phyloP scores from a whole-genome alignment of 148 eudicot genomes.

The Tetragonia tetragonoides region DNA sequence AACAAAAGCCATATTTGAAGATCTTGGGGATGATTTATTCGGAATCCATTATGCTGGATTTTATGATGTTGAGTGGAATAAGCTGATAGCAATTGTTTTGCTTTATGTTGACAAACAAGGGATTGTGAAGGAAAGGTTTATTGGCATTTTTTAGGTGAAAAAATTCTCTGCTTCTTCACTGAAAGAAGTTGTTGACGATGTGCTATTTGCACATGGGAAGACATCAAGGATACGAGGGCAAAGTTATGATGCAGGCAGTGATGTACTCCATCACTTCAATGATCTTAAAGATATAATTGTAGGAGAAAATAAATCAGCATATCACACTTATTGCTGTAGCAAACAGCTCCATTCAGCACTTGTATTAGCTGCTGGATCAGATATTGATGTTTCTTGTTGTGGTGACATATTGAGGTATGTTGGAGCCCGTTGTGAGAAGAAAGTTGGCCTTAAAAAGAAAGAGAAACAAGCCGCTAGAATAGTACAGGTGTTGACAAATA shows the following conservation, averaged over 20 bases:
- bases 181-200: not conserved
- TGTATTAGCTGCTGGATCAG: not conserved
- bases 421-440: not conserved
- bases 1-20: not conserved
- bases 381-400: not conserved
- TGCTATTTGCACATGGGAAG: not conserved
- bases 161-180: not conserved
- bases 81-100: not conserved
- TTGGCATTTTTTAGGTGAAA: not conserved
- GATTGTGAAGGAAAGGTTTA: slow-evolving; percentile 7
- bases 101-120: slow-evolving; percentile 4
- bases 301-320: slow-evolving; percentile 8
- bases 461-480: too few species aligned
- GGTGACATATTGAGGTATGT: slow-evolving; percentile 3
- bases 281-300: not conserved
- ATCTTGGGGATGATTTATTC: slow-evolving; percentile 2
- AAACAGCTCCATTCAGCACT: slow-evolving; percentile 8
- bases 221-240: slow-evolving; percentile 2
- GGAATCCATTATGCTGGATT: slow-evolving; percentile 4
- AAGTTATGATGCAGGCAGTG: not conserved
- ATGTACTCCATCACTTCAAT: not conserved
- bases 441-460: too few species aligned
- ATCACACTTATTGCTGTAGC: not conserved
- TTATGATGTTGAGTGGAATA: not conserved
- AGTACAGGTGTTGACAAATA: too few species aligned